phyloP scores from a whole-genome alignment of 2,329 filamentous ascomycete species.

The Teratosphaeria pseudoeucalypti region DNA sequence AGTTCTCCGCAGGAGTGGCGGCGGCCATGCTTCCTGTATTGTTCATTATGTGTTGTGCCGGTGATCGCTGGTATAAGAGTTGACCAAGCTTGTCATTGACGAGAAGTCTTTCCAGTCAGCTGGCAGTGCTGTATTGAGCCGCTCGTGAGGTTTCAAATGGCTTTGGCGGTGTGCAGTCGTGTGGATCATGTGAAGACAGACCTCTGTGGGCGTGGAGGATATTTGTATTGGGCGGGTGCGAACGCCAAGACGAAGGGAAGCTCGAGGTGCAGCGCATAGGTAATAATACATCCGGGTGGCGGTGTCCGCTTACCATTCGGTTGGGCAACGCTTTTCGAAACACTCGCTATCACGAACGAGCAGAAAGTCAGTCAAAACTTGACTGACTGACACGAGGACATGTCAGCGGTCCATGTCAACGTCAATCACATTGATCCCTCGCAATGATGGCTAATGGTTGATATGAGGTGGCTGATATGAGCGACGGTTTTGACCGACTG shows the following conservation, averaged over 20 bases:
- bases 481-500: background rate
- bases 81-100: background rate
- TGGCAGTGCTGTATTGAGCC: background rate
- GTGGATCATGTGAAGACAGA: background rate
- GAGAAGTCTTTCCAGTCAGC: background rate
- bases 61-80: background rate
- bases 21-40: background rate
- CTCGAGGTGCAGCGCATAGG: background rate
- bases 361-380: background rate
- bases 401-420: background rate
- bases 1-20: background rate
- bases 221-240: background rate
- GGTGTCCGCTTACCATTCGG: background rate
- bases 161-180: background rate
- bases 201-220: background rate
- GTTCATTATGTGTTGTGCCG: background rate
- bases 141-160: background rate
- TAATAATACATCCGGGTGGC: background rate
- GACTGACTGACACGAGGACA: background rate
- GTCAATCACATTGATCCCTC: background rate
- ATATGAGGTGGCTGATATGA: background rate
- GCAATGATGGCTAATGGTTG: background rate
- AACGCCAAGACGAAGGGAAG: background rate
- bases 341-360: background rate
- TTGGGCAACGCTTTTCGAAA: background rate